phyloP scores from a whole-genome alignment of 306 rosid genomes.

The Cucurbita ficifolia region DNA sequence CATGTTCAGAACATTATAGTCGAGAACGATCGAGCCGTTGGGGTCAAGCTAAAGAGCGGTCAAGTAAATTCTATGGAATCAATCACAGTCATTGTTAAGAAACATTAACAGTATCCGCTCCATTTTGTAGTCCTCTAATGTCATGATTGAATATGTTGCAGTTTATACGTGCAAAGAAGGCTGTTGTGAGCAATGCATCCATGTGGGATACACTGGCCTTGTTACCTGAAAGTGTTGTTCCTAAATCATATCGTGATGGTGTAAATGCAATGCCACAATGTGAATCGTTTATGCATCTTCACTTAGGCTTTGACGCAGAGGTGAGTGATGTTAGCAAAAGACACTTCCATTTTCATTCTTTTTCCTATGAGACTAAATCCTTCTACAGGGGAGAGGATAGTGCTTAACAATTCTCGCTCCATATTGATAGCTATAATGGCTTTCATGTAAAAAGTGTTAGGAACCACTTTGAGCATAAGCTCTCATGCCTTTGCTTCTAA shows the following conservation, averaged over 20 bases:
- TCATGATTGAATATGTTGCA: slow-evolving; percentile 18
- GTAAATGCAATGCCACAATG: slow-evolving; percentile 48
- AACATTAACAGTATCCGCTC: not conserved
- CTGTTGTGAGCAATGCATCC: slow-evolving; percentile 80
- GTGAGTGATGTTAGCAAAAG: slow-evolving; percentile 19
- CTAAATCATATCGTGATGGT: slow-evolving; percentile 46
- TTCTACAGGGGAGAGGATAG: not conserved
- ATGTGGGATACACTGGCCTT: slow-evolving; percentile 85
- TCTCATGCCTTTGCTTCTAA: no score
- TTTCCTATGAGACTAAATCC: not conserved
- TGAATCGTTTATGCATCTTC: slow-evolving; percentile 98
- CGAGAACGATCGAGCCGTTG: slow-evolving; percentile 64
- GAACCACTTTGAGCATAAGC: no score
- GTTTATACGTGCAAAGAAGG: slow-evolving; percentile 76
- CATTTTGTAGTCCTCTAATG: not conserved
- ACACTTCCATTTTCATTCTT: not conserved
- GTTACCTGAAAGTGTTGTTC: slow-evolving; percentile 51
- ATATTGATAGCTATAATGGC: not conserved
- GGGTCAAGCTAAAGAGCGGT: slow-evolving; percentile 68
- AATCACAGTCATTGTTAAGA: not conserved
- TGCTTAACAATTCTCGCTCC: not conserved
- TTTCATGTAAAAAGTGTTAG: not conserved
- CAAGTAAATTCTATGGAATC: slow-evolving; percentile 32
- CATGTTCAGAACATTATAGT: slow-evolving; percentile 63
- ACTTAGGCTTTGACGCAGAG: slow-evolving; percentile 76